phyloP scores from a whole-genome alignment of 805 yeast species.

The Metschnikowia cerradonensis region DNA sequence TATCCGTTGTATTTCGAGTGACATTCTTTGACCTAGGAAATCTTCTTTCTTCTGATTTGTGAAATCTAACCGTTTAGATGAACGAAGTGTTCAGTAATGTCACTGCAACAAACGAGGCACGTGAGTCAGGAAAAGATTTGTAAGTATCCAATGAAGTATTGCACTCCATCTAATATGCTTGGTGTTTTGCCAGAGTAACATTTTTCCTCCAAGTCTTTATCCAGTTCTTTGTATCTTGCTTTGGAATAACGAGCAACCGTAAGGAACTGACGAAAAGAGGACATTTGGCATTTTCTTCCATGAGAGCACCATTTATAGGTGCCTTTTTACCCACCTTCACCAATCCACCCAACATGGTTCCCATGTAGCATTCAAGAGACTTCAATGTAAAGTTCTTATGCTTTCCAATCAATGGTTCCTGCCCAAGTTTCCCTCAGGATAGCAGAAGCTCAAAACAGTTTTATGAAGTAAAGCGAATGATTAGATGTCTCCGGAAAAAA shows the following conservation, averaged over 20 bases:
- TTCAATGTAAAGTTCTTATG: conserved; percentile 57
- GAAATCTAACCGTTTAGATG: conserved; percentile 29
- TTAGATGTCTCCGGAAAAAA: no score
- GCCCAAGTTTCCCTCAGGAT: no score
- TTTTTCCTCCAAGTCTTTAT: conserved; percentile 60
- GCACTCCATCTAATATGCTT: neutral
- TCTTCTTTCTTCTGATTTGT: no score
- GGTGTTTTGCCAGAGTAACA: conserved; percentile 47
- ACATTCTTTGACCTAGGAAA: no score
- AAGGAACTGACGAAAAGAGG: conserved; percentile 75
- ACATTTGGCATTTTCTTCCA: conserved; percentile 57
- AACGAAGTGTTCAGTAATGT: conserved; percentile 50
- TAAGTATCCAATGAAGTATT: neutral
- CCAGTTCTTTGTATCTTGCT: conserved; percentile 62
- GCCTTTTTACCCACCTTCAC: conserved; percentile 80
- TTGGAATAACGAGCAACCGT: conserved; percentile 77
- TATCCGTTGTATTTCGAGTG: no score
- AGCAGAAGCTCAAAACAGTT: no score
- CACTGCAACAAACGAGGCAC: neutral
- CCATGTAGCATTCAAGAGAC: conserved; percentile 72
- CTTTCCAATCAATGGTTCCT: conserved; percentile 18
- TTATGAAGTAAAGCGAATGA: no score
- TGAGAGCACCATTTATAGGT: conserved; percentile 58
- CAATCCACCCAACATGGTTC: conserved; percentile 77
- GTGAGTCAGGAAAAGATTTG: neutral